Conservation (phyloP, 1,139 yeast species). For the Geotrichum histeridarum region DNA sequence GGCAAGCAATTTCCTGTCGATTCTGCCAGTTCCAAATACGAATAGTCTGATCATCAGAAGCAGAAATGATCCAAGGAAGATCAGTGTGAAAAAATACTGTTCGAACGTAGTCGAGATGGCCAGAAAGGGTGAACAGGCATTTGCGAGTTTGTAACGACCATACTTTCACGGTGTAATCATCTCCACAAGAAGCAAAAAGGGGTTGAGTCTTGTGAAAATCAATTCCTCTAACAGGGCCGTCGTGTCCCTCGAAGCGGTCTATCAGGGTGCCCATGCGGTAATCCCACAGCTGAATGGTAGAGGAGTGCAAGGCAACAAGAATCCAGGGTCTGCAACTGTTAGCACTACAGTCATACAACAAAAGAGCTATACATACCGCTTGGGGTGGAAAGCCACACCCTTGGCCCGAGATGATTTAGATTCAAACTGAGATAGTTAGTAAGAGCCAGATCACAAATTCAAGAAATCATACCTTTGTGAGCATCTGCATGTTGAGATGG, state of each 20-base stretch:
- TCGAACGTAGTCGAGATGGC: conserved; percentile 94
- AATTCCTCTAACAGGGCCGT: conserved; percentile 94
- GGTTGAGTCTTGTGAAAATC: conserved; percentile 98
- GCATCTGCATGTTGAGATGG: conserved; percentile 73
- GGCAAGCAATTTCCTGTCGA: conserved; percentile 92
- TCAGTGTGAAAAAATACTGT: conserved; percentile 93
- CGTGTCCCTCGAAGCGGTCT: conserved; percentile 96
- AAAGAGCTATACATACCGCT: conserved; percentile 41
- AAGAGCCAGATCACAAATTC: not conserved
- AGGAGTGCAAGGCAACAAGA: conserved; percentile 86
- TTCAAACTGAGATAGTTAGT: conserved; percentile 56
- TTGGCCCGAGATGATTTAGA: conserved; percentile 98
- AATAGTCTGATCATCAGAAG: conserved; percentile 97
- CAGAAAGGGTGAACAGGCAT: conserved; percentile 78
- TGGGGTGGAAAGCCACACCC: conserved; percentile 97
- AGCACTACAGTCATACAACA: not conserved
- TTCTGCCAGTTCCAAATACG: conserved; percentile 99
- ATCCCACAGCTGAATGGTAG: conserved; percentile 97
- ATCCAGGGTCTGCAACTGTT: conserved; percentile 73
- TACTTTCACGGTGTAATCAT: conserved; percentile 89
- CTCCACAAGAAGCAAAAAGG: conserved; percentile 94
- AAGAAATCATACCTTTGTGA: conserved; percentile 57
- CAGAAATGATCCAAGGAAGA: conserved; percentile 94
- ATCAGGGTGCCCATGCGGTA: conserved; percentile 97
- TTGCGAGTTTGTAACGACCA: conserved; percentile 93